These are phyloP conservation scores for Mimosa pudica DNA, from an alignment of 306 rosid genomes.

Conservation along the genomic window DNA sequence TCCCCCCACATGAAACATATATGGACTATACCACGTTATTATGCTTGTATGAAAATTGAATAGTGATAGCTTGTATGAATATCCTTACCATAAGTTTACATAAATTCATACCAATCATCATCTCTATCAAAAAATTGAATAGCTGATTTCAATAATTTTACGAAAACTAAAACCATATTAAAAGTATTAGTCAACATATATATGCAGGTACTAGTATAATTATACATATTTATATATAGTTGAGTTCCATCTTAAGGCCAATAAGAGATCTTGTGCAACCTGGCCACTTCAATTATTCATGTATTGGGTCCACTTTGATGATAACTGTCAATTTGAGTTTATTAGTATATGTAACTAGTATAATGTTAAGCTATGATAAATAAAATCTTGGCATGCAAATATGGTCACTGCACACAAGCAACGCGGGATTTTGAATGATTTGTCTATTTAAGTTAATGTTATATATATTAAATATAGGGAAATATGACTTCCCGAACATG, in stretches of 20 bases:
- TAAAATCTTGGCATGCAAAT: too few relatives aligned
- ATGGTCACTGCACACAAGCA: too few relatives aligned
- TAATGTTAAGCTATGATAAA: background rate
- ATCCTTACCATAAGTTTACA: background rate
- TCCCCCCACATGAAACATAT: too few relatives aligned
- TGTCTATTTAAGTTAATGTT: background rate
- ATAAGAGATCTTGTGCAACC: background rate
- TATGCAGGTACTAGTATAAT: background rate
- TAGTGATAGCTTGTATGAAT: too few relatives aligned
- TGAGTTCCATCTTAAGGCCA: background rate
- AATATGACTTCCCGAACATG: too few relatives aligned
- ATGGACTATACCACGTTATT: too few relatives aligned
- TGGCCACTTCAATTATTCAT: background rate
- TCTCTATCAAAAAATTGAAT: background rate
- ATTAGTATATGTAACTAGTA: too few relatives aligned
- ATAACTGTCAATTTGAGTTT: background rate
- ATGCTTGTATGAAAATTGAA: too few relatives aligned
- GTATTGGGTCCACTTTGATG: background rate
- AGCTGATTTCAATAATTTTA: too few relatives aligned
- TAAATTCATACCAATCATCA: background rate
- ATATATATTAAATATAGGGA: background rate
- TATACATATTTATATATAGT: too few relatives aligned
- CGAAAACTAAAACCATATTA: background rate
- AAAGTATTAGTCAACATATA: background rate
- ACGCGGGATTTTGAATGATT: too few relatives aligned